Evolutionary conservation across 495 filamentous ascomycete species (phyloP), one percentile per base, ranked within the genome.

Genomic region (Pyrenopolyporus hunteri): DNA sequence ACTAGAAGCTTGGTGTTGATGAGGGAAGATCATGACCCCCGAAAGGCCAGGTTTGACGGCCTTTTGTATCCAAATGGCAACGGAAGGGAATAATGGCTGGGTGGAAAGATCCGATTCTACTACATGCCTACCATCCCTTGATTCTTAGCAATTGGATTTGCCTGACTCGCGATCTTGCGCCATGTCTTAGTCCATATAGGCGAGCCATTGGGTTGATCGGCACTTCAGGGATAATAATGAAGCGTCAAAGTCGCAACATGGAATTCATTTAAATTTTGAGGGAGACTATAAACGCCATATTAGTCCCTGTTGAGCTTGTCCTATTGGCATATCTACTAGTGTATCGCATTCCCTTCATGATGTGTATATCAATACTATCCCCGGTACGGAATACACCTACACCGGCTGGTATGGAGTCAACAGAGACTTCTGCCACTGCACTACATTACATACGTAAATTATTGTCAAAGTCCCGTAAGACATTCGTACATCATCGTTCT

Each of bases 61-160:
- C n/a, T 50, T 65, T 65, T 65, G 56, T 65, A 60, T 50, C 20
- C 22, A 11, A 10, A 45, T 25, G 25, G 9, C 16, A 13, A 2
- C 13, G 1, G 10, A 35, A 59, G 29, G 49, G 28, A 19, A 20
- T 17, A 6, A 19, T 11, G 37, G 14, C 7, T 4, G 23, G 31
- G 39, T 11, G 16, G 42, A n/a, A 8, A 20, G 8, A 10, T 20
- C 44, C 55, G 55, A 32, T 43, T 47, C 50, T 48, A 29, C 29
- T 33, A 9, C 51, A 54, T 65, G 17, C 50, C 55, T 60, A 8
- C 10, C 31, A 32, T 59, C 62, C 50, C 56, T 59, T 44, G 44
- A 56, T 45, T 37, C 29, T 39, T 29, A 13, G 7, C 8, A 37
- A 16, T 31, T 45, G 43, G 61, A 45, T 55, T 46, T 36, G 4